These are phyloP conservation scores for Protomyces gravidus DNA, from an alignment of 1,139 yeast genomes.

Conservation along the genomic window DNA sequence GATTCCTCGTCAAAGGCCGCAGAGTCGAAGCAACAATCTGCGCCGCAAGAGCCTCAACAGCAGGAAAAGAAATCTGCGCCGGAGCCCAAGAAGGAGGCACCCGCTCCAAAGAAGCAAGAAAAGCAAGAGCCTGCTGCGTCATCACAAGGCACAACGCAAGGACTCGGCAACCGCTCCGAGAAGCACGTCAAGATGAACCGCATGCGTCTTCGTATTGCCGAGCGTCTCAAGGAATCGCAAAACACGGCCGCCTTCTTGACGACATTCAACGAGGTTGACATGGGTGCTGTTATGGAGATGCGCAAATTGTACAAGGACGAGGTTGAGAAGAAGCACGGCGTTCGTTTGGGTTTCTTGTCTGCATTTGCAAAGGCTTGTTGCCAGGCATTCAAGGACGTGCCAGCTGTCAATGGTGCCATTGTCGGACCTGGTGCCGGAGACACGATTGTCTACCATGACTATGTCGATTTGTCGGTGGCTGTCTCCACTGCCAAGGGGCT, in stretches of 20 bases:
- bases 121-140: constrained; percentile 31
- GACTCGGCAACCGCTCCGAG: constrained; percentile 31
- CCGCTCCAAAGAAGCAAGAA: constrained; percentile 36
- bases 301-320: constrained; percentile 96
- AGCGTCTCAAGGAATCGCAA: constrained; percentile 98
- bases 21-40: constrained; percentile 35
- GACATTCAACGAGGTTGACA: constrained; percentile 96
- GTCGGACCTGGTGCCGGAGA: constrained; percentile 68
- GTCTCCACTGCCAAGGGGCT: constrained; percentile 99
- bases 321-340: constrained; percentile 85
- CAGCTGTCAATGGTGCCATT: constrained; percentile 92
- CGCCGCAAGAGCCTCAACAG: constrained; percentile 33
- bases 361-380: constrained; percentile 92
- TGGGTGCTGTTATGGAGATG: constrained; percentile 88
- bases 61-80: constrained; percentile 35
- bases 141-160: constrained; percentile 34
- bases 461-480: constrained; percentile 91
- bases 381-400: constrained; percentile 89
- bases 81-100: constrained; percentile 19
- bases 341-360: constrained; percentile 98
- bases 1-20: constrained; percentile 36
- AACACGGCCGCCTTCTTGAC: constrained; percentile 98
- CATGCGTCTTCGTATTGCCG: constrained; percentile 98
- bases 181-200: constrained; percentile 87
- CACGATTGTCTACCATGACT: constrained; percentile 93